phyloP scores from a whole-genome alignment of 495 filamentous ascomycete genomes.

The Penicillium waksmanii region DNA sequence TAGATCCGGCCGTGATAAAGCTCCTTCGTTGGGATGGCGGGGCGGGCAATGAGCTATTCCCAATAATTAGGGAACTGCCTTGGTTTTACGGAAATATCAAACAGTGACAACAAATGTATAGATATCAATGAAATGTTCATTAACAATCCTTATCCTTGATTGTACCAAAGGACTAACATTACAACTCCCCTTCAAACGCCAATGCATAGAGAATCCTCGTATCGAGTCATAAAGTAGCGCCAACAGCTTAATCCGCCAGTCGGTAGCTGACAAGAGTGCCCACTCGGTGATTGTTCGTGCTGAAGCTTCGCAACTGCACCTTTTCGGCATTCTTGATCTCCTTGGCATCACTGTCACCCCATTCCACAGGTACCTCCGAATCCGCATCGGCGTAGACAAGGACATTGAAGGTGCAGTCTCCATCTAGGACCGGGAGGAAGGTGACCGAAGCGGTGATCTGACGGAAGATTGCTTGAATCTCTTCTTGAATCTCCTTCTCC shows the following conservation, averaged over 20 bases:
- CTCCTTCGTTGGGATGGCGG: constrained; percentile 47
- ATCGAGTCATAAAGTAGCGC: constrained; percentile 20
- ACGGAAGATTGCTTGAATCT: constrained; percentile 94
- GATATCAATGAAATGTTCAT: constrained; percentile 19
- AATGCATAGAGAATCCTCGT: constrained; percentile 26
- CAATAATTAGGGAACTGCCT: constrained; percentile 38
- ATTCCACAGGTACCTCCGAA: constrained; percentile 95
- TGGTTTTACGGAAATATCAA: constrained; percentile 35
- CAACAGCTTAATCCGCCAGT: constrained; percentile 41
- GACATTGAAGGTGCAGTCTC: constrained; percentile 97
- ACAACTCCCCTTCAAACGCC: constrained; percentile 35
- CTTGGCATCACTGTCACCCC: constrained; percentile 98
- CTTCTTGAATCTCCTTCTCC: constrained; percentile 89
- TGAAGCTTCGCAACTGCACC: constrained; percentile 93
- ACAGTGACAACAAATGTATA: constrained; percentile 1
- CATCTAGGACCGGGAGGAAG: constrained; percentile 89
- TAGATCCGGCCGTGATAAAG: constrained; percentile 36
- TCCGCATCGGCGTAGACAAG: constrained; percentile 97
- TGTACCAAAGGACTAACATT: constrained; percentile 6
- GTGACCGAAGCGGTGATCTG: constrained; percentile 98
- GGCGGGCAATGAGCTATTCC: constrained; percentile 41
- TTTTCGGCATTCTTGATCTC: constrained; percentile 96
- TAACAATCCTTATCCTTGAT: constrained; percentile 1
- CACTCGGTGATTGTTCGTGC: constrained; percentile 88
- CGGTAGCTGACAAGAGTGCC: constrained; percentile 95